Conservation (phyloP, 352 stramenopile genomes). For the Aphanomyces cochlioides region DNA sequence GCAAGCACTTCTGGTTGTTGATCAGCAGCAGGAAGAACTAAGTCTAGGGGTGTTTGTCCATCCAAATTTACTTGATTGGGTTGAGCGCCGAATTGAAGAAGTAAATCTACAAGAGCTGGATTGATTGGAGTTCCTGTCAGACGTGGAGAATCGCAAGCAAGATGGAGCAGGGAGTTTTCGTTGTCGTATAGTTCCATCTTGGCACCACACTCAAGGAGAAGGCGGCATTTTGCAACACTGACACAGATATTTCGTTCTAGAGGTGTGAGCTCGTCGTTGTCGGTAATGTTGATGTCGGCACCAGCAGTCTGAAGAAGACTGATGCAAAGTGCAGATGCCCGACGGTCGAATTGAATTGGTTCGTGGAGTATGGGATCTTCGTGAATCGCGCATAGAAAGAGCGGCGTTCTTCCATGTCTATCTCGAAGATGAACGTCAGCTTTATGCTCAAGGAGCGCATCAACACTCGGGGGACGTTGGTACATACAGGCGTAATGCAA, state of each 20-base stretch:
- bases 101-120: background rate
- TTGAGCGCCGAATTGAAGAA: constrained; percentile 4
- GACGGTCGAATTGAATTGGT: background rate
- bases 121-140: background rate
- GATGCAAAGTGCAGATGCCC: background rate
- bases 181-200: constrained; percentile 1
- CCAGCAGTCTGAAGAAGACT: background rate
- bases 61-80: background rate
- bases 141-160: background rate
- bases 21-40: background rate
- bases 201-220: background rate
- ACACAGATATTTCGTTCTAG: constrained; percentile 14
- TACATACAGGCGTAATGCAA: constrained; percentile 13
- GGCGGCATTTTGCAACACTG: background rate
- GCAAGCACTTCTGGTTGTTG: background rate
- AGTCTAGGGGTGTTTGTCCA: background rate
- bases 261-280: background rate
- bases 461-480: background rate
- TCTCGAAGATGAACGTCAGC: background rate
- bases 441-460: background rate
- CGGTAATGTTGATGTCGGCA: background rate
- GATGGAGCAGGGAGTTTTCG: background rate
- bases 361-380: background rate
- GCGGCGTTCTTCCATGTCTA: background rate
- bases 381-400: constrained; percentile 15